Evolutionary conservation across 495 filamentous ascomycete species (phyloP), one percentile per base, ranked within the genome.

Genomic region (Bathelium albidoporum): DNA sequence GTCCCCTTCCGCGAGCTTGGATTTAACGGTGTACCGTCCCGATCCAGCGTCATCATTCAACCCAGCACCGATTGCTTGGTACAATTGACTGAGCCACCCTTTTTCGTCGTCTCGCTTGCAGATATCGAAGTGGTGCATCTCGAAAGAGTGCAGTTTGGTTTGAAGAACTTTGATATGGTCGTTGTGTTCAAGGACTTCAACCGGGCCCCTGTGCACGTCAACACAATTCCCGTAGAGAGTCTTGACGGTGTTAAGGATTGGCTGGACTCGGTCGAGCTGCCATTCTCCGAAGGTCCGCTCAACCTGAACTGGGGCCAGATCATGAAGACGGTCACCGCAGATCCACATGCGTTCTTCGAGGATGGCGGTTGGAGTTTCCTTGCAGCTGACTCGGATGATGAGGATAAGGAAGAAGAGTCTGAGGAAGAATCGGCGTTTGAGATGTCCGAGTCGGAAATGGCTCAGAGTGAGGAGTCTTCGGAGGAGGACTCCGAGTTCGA

Each of bases 221-320:
- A 99, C 74, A 97, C 95, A 18, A 97, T 99, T 66, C 95, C 95
- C 1, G 92, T 99, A 49, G 95, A 97, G 71, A 86, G 86, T 2
- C 80, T 99, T 32, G 95, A 99, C 64, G 84, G 87, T 61, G 95
- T 97, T 61, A 99, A 97, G 75, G 95, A 97, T 73, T 99, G 93
- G 91, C 83, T 99, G 22, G 92, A 97, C 73, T 89, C 87, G 2
- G 90, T 93, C 64, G 92, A 97, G 70, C 93, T 99, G 65, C 84
- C 95, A 31, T 97, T 85, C 80, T 88, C 86, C 18, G 95, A 99
- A 75, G 95, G 95, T 45, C 95, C 95, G 7, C 81, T 99, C 66
- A 99, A 99, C 76, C 79, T 99, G 64, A 97, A 97, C 77, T 99
- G 95, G 95, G 85, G 87, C 9, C 95, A 91, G 24, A 99, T 99